Conservation (phyloP, 345 rosid species). For the Citrus medica region DNA sequence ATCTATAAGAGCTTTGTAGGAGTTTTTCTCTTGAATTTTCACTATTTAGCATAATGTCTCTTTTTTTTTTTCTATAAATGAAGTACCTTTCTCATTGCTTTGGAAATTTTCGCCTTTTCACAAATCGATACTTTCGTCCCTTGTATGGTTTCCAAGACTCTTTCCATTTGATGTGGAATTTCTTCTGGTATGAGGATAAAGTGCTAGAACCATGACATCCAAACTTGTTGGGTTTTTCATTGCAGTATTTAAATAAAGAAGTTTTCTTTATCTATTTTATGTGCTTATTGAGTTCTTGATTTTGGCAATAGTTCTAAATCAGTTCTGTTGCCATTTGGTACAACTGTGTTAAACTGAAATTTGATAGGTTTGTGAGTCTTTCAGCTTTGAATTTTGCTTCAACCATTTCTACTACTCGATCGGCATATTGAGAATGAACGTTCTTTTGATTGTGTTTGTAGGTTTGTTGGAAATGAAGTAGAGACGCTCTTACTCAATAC, state of each 20-base stretch:
- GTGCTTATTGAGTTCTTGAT: background rate
- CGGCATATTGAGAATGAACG: background rate
- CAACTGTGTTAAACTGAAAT: fast-evolving
- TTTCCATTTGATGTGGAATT: background rate
- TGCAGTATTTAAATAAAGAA: background rate
- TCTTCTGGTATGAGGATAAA: fast-evolving
- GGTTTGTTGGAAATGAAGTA: background rate
- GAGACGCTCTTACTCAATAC: background rate
- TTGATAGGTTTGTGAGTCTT: fast-evolving
- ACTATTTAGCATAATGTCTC: background rate
- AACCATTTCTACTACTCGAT: fast-evolving
- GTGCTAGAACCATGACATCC: fast-evolving
- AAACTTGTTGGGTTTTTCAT: background rate
- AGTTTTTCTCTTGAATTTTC: background rate
- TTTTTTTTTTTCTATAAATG: background rate
- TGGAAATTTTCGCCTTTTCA: background rate
- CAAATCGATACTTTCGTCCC: fast-evolving
- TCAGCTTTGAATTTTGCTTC: background rate
- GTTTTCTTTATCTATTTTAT: background rate
- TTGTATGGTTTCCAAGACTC: background rate
- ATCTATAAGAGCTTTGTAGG: background rate
- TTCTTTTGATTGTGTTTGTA: background rate
- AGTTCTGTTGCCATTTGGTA: background rate
- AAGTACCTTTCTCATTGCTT: background rate
- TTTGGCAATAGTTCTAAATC: background rate